These are phyloP conservation scores for Cordyceps tenuipes DNA, from an alignment of 2,329 filamentous ascomycete species.

Conservation along the genomic window DNA sequence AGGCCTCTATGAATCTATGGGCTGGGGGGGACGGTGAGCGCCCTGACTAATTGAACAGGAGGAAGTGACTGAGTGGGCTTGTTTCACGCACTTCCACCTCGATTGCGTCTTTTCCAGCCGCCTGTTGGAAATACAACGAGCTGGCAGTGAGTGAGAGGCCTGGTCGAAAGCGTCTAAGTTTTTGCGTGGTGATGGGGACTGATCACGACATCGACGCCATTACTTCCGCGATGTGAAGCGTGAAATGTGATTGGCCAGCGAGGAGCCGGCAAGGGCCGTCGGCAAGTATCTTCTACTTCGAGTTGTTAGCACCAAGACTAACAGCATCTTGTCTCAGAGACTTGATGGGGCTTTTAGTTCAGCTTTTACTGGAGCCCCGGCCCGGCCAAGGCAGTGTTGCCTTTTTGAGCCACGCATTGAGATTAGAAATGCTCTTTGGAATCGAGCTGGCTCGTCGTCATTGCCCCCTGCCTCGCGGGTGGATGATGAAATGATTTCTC, in stretches of 20 bases:
- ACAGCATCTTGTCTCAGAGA: neutral
- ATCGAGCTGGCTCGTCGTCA: neutral
- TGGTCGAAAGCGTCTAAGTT: slow-evolving; percentile 7
- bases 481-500: neutral
- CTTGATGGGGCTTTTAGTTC: slow-evolving; percentile 10
- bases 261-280: slow-evolving; percentile 7
- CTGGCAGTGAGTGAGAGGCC: neutral
- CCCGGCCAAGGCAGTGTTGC: slow-evolving; percentile 5
- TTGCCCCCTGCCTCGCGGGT: neutral
- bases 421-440: slow-evolving; percentile 8
- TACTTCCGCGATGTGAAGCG: slow-evolving; percentile 35
- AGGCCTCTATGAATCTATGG: neutral
- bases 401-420: slow-evolving; percentile 6
- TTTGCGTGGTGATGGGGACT: slow-evolving; percentile 25
- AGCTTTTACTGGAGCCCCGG: slow-evolving; percentile 2
- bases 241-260: slow-evolving; percentile 28
- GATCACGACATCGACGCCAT: slow-evolving; percentile 48
- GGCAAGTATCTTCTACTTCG: slow-evolving; percentile 4
- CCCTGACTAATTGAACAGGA: slow-evolving; percentile 12
- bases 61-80: neutral
- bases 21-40: neutral
- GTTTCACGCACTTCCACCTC: neutral
- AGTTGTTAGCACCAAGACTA: neutral
- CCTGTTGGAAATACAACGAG: neutral
- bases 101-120: slow-evolving; percentile 2